phyloP scores from a whole-genome alignment of 2,329 filamentous ascomycete species.

The Talaromyces sp. region DNA sequence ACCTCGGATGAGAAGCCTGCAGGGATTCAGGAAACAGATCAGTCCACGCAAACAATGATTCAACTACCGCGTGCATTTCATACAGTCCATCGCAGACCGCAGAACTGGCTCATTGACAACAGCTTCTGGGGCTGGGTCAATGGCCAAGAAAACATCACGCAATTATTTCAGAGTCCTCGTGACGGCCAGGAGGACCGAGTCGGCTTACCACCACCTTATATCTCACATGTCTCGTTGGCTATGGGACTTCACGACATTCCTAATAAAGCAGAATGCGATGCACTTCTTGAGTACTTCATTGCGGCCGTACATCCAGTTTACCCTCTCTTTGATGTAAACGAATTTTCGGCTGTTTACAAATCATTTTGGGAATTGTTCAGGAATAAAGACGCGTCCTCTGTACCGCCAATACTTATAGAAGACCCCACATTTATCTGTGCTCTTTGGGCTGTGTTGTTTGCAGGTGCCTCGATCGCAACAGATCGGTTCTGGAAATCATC shows the following conservation, averaged over 20 bases:
- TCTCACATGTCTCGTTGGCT: neutral
- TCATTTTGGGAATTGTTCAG: constrained; percentile 17
- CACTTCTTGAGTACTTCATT: constrained; percentile 5
- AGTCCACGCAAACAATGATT: too few species aligned
- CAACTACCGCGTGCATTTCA: too few species aligned
- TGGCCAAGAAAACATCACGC: constrained; percentile 1
- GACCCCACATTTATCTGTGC: constrained; percentile 16
- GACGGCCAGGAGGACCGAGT: neutral
- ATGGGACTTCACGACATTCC: neutral
- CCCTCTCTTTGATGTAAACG: constrained; percentile 3
- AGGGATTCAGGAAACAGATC: too few species aligned
- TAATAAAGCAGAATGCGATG: neutral
- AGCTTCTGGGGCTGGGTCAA: constrained; percentile 13
- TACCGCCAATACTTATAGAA: neutral
- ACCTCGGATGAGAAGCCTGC: too few species aligned
- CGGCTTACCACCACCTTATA: too few species aligned
- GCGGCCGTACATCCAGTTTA: constrained; percentile 8
- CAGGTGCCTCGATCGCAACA: constrained; percentile 3
- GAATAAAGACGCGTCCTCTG: neutral
- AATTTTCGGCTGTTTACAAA: constrained; percentile 9
- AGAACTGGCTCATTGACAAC: neutral
- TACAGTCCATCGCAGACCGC: too few species aligned
- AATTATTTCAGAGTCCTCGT: constrained; percentile 6
- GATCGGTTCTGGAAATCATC: neutral
- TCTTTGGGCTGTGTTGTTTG: constrained; percentile 8